Evolutionary conservation across 1,139 yeast genomes (phyloP).

Genomic region (Suhomyces anneliseae): DNA sequence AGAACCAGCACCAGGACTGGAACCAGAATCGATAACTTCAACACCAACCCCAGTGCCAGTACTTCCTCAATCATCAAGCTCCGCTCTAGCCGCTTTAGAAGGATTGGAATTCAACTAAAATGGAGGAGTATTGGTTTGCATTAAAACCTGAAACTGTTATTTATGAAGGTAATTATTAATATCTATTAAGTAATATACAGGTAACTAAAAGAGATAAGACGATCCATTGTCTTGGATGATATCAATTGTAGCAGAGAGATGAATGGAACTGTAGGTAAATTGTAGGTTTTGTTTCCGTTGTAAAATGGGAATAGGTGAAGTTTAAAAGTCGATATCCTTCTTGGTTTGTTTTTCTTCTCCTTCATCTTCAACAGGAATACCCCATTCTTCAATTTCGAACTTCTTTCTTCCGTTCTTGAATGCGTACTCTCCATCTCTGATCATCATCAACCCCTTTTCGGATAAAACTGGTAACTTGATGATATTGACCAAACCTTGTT

Average conservation of each 20-base stretch:
- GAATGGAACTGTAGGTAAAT: no score
- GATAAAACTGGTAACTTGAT: constrained; percentile 70
- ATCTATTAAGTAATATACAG: no score
- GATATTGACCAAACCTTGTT: constrained; percentile 84
- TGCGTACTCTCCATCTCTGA: constrained; percentile 74
- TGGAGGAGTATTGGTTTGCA: not conserved
- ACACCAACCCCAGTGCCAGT: not conserved
- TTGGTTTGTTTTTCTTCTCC: constrained; percentile 35
- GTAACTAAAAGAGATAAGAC: no score
- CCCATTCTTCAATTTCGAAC: constrained; percentile 89
- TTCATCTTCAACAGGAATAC: constrained; percentile 87
- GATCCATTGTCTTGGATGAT: not conserved
- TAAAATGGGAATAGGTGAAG: not conserved
- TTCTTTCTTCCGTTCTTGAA: constrained; percentile 80
- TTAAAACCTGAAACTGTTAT: no score
- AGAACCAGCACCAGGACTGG: not conserved
- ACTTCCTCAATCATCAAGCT: not conserved
- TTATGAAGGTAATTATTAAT: no score
- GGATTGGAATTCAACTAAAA: constrained; percentile 3
- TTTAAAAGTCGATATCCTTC: constrained; percentile 38
- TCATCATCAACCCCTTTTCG: constrained; percentile 78
- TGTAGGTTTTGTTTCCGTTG: no score
- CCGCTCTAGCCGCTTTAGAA: constrained; percentile 1
- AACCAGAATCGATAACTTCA: not conserved
- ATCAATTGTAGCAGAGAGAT: no score